Base-by-base conservation (phyloP, 2,329 filamentous ascomycete genomes). In the Plectosphaerella cucumerina region DNA sequence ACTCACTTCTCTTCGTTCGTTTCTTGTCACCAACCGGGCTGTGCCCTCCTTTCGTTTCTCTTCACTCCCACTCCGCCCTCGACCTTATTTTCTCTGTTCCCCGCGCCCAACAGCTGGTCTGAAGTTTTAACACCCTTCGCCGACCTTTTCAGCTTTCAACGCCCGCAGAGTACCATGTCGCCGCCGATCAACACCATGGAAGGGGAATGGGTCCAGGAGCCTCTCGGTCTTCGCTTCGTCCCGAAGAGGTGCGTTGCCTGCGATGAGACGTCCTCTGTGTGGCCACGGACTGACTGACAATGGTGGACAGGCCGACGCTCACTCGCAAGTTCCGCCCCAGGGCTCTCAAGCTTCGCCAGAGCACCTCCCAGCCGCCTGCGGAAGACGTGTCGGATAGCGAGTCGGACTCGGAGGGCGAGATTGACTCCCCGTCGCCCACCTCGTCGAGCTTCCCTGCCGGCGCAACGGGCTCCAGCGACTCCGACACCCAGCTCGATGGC, bases 351-450 rank as follows among this genome's bases (percentile, higher is more conserved):
- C 17, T 42, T 10, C 39, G 39, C 39, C 39, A 42, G 17, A 20
- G 39, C 17, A 17, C 17, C n/a, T 9, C 39, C 10, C n/a, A 42
- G 10, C 39, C 39, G 39, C 39, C 39, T 42, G n/a, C 39, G 9
- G 39, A 42, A 42, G 39, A 42, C 9, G n/a, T 18, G 39, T 42
- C 39, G 5, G 39, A 42, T 11, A 20, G 35, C 22, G 37, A 44
- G 6, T 15, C 23, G 6, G 26, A 31, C 26, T 50, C 53, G 5
- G 50, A 48, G 6, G 54, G 54, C 26, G 48, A 43, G 14, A 42
- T 50, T 15, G 49, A 56, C 46, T 56, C 54, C 1, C 54, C 54
- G 2, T 56, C 54, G 20, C 54, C 54, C 0, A 15, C 43, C 4
- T 18, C 39, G n/a, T 22, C 50, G 0, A 44, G 18, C 2, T 54